phyloP scores from a whole-genome alignment of 768 basidiomycete genomes.

The Plicaturopsis crispa region DNA sequence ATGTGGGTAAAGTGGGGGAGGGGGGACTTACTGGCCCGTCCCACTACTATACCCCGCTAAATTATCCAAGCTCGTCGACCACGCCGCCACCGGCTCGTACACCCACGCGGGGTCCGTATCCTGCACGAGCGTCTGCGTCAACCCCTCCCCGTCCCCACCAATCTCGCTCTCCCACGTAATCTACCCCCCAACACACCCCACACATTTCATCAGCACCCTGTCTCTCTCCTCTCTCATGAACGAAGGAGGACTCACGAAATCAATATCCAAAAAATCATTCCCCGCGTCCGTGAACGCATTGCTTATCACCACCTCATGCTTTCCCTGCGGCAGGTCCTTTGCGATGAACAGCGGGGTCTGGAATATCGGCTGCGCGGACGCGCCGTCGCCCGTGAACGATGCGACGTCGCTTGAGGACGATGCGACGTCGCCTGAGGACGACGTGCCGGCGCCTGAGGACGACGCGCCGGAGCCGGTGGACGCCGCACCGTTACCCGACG shows the following conservation, averaged over 20 bases:
- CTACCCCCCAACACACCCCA: constrained; percentile 3
- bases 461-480: too few species aligned
- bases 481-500: too few species aligned
- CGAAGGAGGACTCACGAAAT: constrained; percentile 38
- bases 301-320: constrained; percentile 30
- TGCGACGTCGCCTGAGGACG: too few species aligned
- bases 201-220: neutral
- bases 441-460: too few species aligned
- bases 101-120: constrained; percentile 30
- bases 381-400: too few species aligned
- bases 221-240: too few species aligned
- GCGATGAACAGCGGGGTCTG: constrained; percentile 33
- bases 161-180: constrained; percentile 15
- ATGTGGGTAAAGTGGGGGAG: too few species aligned
- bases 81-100: constrained; percentile 23
- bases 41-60: too few species aligned
- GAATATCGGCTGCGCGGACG: too few species aligned
- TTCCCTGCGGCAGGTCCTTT: constrained; percentile 21
- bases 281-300: constrained; percentile 16
- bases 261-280: constrained; percentile 31
- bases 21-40: too few species aligned
- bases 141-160: constrained; percentile 5
- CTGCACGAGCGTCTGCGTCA: constrained; percentile 10
- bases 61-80: constrained; percentile 27
- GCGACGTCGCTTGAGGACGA: too few species aligned